These are phyloP conservation scores for Sporothrix sp. DNA, from an alignment of 2,329 filamentous ascomycete species.

Conservation along the genomic window DNA sequence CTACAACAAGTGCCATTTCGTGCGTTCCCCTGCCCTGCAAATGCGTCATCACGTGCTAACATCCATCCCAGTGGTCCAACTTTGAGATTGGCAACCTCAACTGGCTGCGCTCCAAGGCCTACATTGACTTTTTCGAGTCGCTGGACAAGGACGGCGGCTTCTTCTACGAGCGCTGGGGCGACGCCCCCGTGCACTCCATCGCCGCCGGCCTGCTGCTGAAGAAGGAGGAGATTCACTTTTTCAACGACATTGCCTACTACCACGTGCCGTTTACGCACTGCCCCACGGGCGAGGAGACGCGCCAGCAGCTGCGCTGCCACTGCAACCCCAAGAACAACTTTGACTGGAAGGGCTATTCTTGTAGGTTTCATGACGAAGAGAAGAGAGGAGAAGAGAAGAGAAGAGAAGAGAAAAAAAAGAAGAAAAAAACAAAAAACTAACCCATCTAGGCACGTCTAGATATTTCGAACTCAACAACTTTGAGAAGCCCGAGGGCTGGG, in stretches of 20 bases:
- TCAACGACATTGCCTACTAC: constrained; percentile 97
- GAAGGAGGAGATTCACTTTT: constrained; percentile 95
- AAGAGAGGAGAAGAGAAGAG: too few species aligned
- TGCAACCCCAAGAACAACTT: constrained; percentile 97
- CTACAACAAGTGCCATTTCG: constrained; percentile 97
- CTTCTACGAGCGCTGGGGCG: constrained; percentile 87
- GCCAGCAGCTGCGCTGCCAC: constrained; percentile 79
- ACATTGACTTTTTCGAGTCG: constrained; percentile 81
- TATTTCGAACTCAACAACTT: constrained; percentile 78
- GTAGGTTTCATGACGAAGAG: constrained; percentile 50
- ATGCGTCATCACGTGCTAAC: constrained; percentile 20
- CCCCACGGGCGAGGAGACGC: constrained; percentile 77
- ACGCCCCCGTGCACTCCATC: constrained; percentile 97
- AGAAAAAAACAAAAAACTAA: neutral
- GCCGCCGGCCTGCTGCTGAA: constrained; percentile 77
- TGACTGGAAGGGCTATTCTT: constrained; percentile 98
- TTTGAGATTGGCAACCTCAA: constrained; percentile 92
- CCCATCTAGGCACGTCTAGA: constrained; percentile 59
- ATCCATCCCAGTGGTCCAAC: constrained; percentile 73
- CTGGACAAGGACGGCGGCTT: constrained; percentile 90
- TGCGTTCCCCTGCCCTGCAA: constrained; percentile 37
- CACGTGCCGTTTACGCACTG: constrained; percentile 98
- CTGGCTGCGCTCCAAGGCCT: constrained; percentile 83
- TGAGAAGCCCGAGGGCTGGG: constrained; percentile 76
- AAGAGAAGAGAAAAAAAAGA: neutral